These are phyloP conservation scores for Gastrodia elata DNA, from an alignment of 106 monocot species.

Conservation along the genomic window DNA sequence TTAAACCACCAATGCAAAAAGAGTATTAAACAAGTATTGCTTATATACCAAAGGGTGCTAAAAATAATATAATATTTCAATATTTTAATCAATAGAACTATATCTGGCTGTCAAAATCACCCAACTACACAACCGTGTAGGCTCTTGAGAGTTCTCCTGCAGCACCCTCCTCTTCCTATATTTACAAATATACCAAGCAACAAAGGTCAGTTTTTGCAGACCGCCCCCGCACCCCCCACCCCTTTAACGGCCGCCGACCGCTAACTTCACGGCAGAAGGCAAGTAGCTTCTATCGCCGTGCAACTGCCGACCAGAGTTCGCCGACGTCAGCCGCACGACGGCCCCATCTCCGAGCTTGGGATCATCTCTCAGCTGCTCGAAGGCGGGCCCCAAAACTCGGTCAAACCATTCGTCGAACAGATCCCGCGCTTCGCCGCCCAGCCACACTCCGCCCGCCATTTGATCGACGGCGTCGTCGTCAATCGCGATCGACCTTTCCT, in stretches of 20 bases:
- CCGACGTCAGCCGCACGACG: slow-evolving; percentile 25
- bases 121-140: neutral
- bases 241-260: slow-evolving; percentile 6
- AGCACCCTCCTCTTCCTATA: neutral
- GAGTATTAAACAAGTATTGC: neutral
- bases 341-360: slow-evolving; percentile 11
- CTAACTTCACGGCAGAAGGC: slow-evolving; percentile 27
- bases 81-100: slow-evolving; percentile 7
- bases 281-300: slow-evolving; percentile 16
- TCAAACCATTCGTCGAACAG: slow-evolving; percentile 61
- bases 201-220: neutral
- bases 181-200: neutral
- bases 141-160: neutral
- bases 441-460: slow-evolving; percentile 60
- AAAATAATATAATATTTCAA: slow-evolving; percentile 2
- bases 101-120: slow-evolving; percentile 6
- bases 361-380: slow-evolving; percentile 32
- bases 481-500: slow-evolving; percentile 16
- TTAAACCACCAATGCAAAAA: neutral
- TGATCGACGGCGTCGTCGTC: slow-evolving; percentile 59
- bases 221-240: too few relatives aligned
- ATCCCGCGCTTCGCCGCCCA: slow-evolving; percentile 16
- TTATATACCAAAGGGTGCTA: neutral
- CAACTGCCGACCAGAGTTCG: slow-evolving; percentile 1
- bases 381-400: slow-evolving; percentile 32